These are phyloP conservation scores for Penicillium sp. DNA, from an alignment of 2,329 filamentous ascomycete species.

Conservation along the genomic window DNA sequence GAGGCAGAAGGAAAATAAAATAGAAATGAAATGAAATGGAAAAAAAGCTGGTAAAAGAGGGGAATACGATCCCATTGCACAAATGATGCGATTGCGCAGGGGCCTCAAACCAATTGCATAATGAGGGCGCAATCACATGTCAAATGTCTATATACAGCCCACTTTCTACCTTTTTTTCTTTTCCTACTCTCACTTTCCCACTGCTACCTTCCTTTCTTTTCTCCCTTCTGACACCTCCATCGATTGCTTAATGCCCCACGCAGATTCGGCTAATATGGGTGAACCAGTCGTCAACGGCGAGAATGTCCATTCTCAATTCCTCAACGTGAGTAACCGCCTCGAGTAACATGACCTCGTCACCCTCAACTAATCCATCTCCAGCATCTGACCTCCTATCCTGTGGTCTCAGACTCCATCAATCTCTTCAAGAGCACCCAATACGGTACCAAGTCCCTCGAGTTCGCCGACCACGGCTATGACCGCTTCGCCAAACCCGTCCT, in stretches of 20 bases:
- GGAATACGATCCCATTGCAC: constrained; percentile 8
- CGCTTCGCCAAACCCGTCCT: constrained; percentile 72
- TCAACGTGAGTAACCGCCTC: constrained; percentile 32
- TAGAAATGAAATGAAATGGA: too few species aligned
- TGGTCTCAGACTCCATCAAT: constrained; percentile 72
- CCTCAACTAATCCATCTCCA: constrained; percentile 37
- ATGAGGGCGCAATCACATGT: constrained; percentile 25
- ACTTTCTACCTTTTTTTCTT: constrained; percentile 3
- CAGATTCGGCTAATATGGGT: constrained; percentile 45
- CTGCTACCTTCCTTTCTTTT: constrained; percentile 4
- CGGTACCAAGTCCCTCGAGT: constrained; percentile 74
- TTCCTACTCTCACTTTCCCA: constrained; percentile 3
- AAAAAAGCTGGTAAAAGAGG: background rate
- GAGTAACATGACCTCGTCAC: constrained; percentile 4
- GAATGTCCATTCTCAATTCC: constrained; percentile 47
- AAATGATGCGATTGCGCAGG: constrained; percentile 21
- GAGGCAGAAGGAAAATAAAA: constrained; percentile 1
- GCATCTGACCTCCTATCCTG: constrained; percentile 81
- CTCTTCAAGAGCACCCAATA: constrained; percentile 72
- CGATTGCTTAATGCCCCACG: constrained; percentile 46
- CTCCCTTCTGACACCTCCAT: background rate
- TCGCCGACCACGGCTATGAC: constrained; percentile 70
- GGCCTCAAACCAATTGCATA: constrained; percentile 21
- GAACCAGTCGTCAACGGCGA: constrained; percentile 50
- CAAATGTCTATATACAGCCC: constrained; percentile 18